These are phyloP conservation scores for Hymenoscyphus fraxineus DNA, from an alignment of 2,329 filamentous ascomycete species.

Conservation along the genomic window DNA sequence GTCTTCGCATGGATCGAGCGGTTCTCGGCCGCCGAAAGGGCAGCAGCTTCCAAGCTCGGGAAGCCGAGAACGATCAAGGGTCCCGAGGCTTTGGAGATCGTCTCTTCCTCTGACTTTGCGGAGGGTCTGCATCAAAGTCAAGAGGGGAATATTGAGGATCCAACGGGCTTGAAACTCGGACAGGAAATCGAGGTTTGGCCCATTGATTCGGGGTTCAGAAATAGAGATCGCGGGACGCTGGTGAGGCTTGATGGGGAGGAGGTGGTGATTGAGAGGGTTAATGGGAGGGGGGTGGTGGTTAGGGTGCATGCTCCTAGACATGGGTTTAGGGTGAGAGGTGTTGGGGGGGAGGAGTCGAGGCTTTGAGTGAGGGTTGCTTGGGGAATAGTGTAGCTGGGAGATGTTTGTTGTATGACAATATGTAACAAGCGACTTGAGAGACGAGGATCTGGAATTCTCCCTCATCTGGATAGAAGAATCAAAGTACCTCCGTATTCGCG, in stretches of 20 bases:
- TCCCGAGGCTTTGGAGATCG: conserved; percentile 47
- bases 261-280: conserved; percentile 53
- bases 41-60: conserved; percentile 38
- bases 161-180: conserved; percentile 50
- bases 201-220: conserved; percentile 56
- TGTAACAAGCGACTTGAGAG: too few relatives aligned
- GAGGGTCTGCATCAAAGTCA: conserved; percentile 34
- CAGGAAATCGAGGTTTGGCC: conserved; percentile 55
- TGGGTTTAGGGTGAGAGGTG: conserved; percentile 46
- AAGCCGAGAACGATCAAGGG: conserved; percentile 48
- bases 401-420: too few relatives aligned
- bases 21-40: conserved; percentile 49
- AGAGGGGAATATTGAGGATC: conserved; percentile 50
- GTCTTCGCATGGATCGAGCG: conserved; percentile 61
- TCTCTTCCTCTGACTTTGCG: conserved; percentile 45
- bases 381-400: not conserved
- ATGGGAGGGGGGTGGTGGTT: conserved; percentile 41
- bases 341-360: conserved; percentile 1
- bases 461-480: too few relatives aligned
- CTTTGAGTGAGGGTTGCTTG: conserved; percentile 1
- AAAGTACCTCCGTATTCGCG: too few relatives aligned
- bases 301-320: conserved; percentile 59
- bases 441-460: too few relatives aligned
- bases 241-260: conserved; percentile 50
- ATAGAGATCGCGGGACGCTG: conserved; percentile 55